Conservation (phyloP, 768 basidiomycete genomes). For the Suillus clintonianus region DNA sequence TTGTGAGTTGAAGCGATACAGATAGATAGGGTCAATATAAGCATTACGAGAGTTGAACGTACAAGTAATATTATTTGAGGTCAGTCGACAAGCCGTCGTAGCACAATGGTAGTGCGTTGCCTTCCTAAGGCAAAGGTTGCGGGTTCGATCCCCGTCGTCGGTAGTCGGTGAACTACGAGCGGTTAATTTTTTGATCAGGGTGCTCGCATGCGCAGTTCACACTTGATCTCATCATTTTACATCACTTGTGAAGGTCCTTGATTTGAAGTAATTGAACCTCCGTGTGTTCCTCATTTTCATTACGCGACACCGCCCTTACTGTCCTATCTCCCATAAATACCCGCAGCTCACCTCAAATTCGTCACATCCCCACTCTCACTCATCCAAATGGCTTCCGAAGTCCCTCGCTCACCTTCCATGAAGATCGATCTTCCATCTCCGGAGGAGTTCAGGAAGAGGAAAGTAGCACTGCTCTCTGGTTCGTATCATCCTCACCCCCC, state of each 20-base stretch:
- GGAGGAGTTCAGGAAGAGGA: constrained; percentile 85
- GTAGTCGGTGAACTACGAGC: constrained; percentile 2
- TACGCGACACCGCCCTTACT: neutral
- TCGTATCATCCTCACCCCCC: constrained; percentile 18
- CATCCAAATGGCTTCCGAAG: neutral
- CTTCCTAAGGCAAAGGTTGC: constrained; percentile 3
- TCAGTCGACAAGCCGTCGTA: neutral
- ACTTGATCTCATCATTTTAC: too few species aligned
- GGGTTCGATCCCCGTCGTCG: constrained; percentile 3
- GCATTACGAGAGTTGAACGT: too few species aligned
- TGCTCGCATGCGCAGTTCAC: too few species aligned
- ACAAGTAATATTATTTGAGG: too few species aligned
- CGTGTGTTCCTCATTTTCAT: too few species aligned
- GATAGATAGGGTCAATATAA: too few species aligned
- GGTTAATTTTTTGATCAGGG: neutral
- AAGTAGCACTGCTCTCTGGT: constrained; percentile 94
- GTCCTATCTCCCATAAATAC: too few species aligned
- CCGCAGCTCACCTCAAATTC: neutral
- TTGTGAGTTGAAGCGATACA: constrained; percentile 21
- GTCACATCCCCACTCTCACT: neutral
- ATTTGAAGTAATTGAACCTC: too few species aligned
- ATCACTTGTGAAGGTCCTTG: too few species aligned
- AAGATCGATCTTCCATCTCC: constrained; percentile 65
- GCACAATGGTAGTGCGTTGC: constrained; percentile 3
- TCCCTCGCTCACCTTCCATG: constrained; percentile 36